Conservation (phyloP, 805 yeast species). For the Cyberlindnera saturnus region DNA sequence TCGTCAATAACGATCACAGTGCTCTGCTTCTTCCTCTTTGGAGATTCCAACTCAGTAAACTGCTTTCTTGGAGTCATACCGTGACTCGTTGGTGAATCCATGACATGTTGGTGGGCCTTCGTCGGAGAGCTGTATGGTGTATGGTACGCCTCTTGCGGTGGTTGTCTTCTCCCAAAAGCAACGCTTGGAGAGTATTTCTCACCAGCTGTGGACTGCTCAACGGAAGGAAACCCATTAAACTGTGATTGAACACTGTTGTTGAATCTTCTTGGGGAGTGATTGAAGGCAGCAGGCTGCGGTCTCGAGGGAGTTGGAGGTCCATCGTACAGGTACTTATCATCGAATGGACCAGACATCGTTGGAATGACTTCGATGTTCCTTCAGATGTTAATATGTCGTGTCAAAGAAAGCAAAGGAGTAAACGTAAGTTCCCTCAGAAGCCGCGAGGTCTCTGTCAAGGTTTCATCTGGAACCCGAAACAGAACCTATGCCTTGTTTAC, state of each 20-base stretch:
- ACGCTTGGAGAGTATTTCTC: constrained; percentile 39
- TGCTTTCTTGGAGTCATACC: constrained; percentile 53
- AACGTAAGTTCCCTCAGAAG: no score
- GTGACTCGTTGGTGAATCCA: constrained; percentile 20
- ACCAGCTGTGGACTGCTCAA: constrained; percentile 2
- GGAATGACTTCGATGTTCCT: no score
- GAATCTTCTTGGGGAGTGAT: constrained; percentile 19
- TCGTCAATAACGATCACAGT: constrained; percentile 43
- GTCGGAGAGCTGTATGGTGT: constrained; percentile 30
- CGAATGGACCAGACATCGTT: constrained; percentile 24
- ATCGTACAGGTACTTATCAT: constrained; percentile 20
- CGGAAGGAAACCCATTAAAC: constrained; percentile 14
- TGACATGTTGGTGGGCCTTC: constrained; percentile 4
- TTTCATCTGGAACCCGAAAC: no score
- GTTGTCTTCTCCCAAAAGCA: constrained; percentile 29
- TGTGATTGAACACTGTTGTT: constrained; percentile 6
- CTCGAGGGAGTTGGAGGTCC: constrained; percentile 9
- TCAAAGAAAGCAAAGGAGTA: not conserved
- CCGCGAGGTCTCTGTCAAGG: no score
- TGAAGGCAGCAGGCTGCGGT: constrained; percentile 20
- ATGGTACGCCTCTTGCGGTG: constrained; percentile 15
- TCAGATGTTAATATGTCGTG: not conserved
- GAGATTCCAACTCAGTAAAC: constrained; percentile 66
- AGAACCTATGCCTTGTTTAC: constrained; percentile 14
- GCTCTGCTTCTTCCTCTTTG: constrained; percentile 49